Evolutionary conservation across 257 asterid genomes (phyloP).

Genomic region (Nicotiana knightiana): DNA sequence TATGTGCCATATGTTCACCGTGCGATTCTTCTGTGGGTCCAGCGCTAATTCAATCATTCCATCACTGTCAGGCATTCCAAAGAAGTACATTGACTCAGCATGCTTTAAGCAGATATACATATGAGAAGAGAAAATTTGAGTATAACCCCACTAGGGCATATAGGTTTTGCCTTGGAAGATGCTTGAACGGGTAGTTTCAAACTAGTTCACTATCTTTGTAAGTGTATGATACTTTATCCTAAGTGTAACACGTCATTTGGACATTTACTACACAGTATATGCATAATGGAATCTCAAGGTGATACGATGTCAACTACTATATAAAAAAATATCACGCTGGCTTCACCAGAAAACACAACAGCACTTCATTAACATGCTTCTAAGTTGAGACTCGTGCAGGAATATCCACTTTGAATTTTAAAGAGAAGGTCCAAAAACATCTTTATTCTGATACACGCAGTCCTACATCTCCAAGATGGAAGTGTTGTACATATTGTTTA

Average conservation of each 20-base stretch:
- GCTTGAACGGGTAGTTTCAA: background rate
- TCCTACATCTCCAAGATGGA: background rate
- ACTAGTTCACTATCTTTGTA: background rate
- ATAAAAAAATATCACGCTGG: background rate
- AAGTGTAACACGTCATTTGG: background rate
- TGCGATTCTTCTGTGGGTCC: conserved; percentile 76
- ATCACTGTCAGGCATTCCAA: conserved; percentile 30
- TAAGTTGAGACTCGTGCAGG: background rate
- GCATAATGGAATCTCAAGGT: background rate
- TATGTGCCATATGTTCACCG: conserved; percentile 95
- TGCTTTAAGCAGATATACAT: background rate
- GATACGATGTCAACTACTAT: background rate
- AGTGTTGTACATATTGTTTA: background rate
- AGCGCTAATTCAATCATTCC: conserved; percentile 61
- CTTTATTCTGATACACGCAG: too few relatives aligned
- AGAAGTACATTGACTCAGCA: background rate
- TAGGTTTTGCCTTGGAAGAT: background rate
- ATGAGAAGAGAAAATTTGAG: background rate
- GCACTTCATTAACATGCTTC: background rate
- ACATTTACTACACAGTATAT: background rate
- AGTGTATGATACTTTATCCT: background rate
- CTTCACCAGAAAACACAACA: background rate
- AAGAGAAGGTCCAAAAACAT: too few relatives aligned
- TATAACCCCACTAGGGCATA: background rate
- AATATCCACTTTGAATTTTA: too few relatives aligned